Evolutionary conservation across 305 asterid species (phyloP).

Genomic region (Petunia hybrid): DNA sequence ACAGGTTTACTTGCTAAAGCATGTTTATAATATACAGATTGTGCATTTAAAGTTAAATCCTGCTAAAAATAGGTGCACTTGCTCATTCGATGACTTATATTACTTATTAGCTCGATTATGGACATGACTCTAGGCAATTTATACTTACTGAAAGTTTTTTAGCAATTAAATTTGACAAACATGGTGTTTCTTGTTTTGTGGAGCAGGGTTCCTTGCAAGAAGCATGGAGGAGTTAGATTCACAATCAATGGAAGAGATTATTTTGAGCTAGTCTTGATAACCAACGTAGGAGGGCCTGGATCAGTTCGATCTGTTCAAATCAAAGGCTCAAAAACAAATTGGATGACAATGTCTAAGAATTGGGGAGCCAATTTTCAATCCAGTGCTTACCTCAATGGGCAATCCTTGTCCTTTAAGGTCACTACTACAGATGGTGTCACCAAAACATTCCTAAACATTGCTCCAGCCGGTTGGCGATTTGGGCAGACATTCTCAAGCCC

Average conservation of each 20-base stretch:
- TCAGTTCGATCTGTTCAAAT: constrained; percentile 61
- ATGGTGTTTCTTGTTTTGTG: not conserved
- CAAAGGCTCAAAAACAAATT: constrained; percentile 65
- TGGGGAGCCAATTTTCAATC: constrained; percentile 94
- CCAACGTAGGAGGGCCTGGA: constrained; percentile 76
- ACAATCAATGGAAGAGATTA: constrained; percentile 64
- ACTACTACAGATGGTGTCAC: constrained; percentile 71
- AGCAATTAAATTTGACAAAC: not conserved
- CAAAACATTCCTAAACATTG: constrained; percentile 53
- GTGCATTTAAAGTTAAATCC: not conserved
- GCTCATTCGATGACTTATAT: not conserved
- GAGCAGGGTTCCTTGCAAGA: constrained; percentile 71
- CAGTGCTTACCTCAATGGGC: constrained; percentile 58
- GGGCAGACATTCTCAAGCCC: constrained; percentile 73
- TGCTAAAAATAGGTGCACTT: not conserved
- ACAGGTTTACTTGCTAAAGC: not conserved
- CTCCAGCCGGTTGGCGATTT: constrained; percentile 69
- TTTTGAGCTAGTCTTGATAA: constrained; percentile 63
- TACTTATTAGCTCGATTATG: not conserved
- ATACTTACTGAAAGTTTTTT: not conserved
- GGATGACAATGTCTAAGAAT: constrained; percentile 82
- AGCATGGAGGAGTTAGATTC: constrained; percentile 77
- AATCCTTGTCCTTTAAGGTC: constrained; percentile 68
- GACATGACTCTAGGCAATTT: not conserved
- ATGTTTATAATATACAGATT: too few relatives aligned